These are phyloP conservation scores for Alternaria solani DNA, from an alignment of 2,329 filamentous ascomycete genomes.

Conservation along the genomic window DNA sequence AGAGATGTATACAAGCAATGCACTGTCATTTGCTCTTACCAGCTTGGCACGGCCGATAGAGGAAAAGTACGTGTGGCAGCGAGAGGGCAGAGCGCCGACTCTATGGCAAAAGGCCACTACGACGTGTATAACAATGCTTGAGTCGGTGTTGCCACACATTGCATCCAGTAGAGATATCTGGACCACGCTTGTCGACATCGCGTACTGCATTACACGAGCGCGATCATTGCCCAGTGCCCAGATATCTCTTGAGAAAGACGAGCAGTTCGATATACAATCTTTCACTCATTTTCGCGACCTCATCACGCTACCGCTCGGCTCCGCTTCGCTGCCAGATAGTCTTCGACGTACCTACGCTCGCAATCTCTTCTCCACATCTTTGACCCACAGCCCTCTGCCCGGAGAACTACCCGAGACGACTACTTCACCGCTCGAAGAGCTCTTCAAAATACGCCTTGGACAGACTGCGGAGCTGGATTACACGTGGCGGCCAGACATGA, in stretches of 20 bases:
- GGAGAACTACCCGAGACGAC: conserved; percentile 64
- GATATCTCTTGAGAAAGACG: conserved; percentile 62
- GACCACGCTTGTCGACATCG: conserved; percentile 58
- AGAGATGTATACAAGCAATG: conserved; percentile 75
- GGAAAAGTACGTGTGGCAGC: conserved; percentile 81
- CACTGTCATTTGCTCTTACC: conserved; percentile 70
- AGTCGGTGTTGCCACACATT: conserved; percentile 66
- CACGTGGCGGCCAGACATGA: conserved; percentile 73
- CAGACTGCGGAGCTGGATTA: conserved; percentile 74
- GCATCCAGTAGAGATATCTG: conserved; percentile 64
- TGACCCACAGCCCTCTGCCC: conserved; percentile 76
- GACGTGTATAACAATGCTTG: conserved; percentile 72
- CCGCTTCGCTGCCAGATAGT: conserved; percentile 68
- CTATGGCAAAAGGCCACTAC: conserved; percentile 84
- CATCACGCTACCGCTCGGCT: conserved; percentile 77
- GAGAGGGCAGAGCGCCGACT: conserved; percentile 72
- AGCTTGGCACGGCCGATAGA: conserved; percentile 74
- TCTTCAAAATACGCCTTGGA: conserved; percentile 73
- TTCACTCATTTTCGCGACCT: conserved; percentile 75
- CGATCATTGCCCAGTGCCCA: conserved; percentile 50
- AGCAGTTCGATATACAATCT: conserved; percentile 80
- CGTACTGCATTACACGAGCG: conserved; percentile 50
- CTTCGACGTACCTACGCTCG: conserved; percentile 75
- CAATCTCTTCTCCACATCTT: conserved; percentile 80
- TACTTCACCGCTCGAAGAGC: conserved; percentile 63